Base-by-base conservation (phyloP, 495 filamentous ascomycete species). In the Parmelia sp. region DNA sequence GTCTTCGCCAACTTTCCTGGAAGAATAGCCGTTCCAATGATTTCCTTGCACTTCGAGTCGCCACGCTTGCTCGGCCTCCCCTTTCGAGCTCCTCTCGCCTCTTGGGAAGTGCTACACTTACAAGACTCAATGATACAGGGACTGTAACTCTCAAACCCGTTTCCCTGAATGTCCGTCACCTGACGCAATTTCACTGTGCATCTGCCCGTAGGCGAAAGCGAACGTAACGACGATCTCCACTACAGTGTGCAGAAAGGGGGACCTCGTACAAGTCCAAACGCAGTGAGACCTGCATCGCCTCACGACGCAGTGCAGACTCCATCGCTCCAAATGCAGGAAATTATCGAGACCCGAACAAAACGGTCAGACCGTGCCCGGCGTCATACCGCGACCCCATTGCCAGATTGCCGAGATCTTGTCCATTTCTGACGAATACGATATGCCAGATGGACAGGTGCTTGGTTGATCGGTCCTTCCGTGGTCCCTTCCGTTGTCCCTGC, bases 401-500 rank as follows among this genome's bases (percentile, higher is more conserved):
- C 25, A 53, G 49, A 55, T 55, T 55, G 11, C 15, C 51, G 29
- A 55, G 51, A 55, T 33, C 17, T 14, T 5, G 47, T 36, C 47
- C 47, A 9, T 51, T 29, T 1, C 21, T 47, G 47, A 10, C 29
- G 51, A 55, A 31, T 53, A 31, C 29, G 29, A 33, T 55, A 55
- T 55, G 51, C 51, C 27, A 55, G 51, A 55, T 55, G 29, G 51
- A 55, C 51, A 53, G 49, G 11, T 51, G 47, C 47, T 51, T 51
- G 23, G 23, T 51, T n/a, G 47, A 53, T 53, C 45, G 45, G 25
- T 49, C 23, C 49, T 31, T 53, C 45, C 45, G 47, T 27, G 7
- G 23, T 12, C 15, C 45, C 11, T 25, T 49, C 45, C 47, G 47
- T 17, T 3, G 51, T 21, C 51, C 51, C 29, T 55, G 51, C 51